phyloP scores from a whole-genome alignment of 2,329 filamentous ascomycete genomes.

The Fusarium denticulatum region DNA sequence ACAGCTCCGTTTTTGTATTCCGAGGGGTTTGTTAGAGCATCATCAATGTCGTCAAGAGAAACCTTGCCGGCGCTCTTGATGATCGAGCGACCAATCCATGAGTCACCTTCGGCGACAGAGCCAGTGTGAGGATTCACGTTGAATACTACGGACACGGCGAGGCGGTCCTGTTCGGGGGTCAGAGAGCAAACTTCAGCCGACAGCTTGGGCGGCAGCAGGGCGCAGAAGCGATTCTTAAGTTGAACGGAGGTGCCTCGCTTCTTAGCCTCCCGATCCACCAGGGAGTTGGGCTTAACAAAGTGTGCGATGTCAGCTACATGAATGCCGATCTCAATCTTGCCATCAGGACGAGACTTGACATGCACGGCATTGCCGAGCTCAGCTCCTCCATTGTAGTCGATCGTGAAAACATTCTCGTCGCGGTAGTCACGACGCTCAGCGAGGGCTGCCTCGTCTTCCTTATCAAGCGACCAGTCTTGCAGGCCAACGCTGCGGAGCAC shows the following conservation, averaged over 20 bases:
- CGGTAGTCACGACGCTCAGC: conserved; percentile 89
- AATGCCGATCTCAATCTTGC: conserved; percentile 91
- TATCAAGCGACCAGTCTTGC: conserved; percentile 88
- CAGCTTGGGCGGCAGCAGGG: conserved; percentile 88
- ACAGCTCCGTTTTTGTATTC: conserved; percentile 72
- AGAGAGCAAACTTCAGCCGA: conserved; percentile 90
- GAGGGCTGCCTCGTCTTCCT: conserved; percentile 80
- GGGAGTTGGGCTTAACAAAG: conserved; percentile 95
- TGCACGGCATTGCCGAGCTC: conserved; percentile 95
- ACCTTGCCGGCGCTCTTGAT: conserved; percentile 92
- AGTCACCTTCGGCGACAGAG: conserved; percentile 81
- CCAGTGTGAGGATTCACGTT: conserved; percentile 85
- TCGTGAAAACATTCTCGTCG: conserved; percentile 86
- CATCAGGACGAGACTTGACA: conserved; percentile 83
- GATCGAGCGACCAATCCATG: conserved; percentile 93
- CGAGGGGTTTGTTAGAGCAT: conserved; percentile 73
- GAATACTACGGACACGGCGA: conserved; percentile 94
- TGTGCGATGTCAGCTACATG: conserved; percentile 96
- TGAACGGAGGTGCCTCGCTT: conserved; percentile 98
- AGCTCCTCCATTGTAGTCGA: conserved; percentile 87
- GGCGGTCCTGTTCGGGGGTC: conserved; percentile 84
- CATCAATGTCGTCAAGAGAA: conserved; percentile 85
- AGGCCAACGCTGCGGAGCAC: conserved; percentile 92
- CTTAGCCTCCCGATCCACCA: conserved; percentile 96
- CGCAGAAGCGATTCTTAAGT: conserved; percentile 85